Evolutionary conservation across 257 asterid genomes (phyloP), one percentile per base, ranked within the genome.

Genomic region (Craterostigma plantagineum): DNA sequence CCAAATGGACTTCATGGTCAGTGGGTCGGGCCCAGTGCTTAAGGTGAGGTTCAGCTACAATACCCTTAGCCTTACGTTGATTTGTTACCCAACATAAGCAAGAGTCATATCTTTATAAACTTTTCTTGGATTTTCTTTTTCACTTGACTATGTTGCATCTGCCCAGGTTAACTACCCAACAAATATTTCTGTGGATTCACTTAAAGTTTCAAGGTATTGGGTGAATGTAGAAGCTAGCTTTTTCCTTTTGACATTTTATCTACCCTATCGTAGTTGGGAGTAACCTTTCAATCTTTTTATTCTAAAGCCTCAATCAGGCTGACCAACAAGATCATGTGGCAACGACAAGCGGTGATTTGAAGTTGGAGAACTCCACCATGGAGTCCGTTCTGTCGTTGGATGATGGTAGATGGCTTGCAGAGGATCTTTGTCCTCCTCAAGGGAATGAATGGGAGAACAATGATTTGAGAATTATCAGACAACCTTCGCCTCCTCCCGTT

Each of bases 401-500:
- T 62, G 93, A 79, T 62, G 94, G 94, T 33, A 75, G 79, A 54
- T 83, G 98, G 94, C 65, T 56, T 59, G 67, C 66, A 40, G 78
- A 82, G 55, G 79, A 76, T 45, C 51, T 67, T 46, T 42, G 33
- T 54, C 53, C 39, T 56, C 60, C 53, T 45, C 72, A 58, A 34
- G 66, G 67, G 48, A 71, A 68, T 34, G 73, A 52, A 39, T 10
- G 40, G 42, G 69, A 61, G 60, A 75, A 63, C 64, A 63, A 64
- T 47, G 61, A 56, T 55, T 66, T 65, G 46, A 77, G 75, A 37
- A 62, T 70, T 57, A 65, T 75, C 55, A 60, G 79, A 58, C 98
- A 87, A 58, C 98, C 92, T 49, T 71, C 83, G 50, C 92, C 91
- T 16, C 98, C 93, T 56, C 98, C 98, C 45, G 98, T 82, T 52